Evolutionary conservation across 352 stramenopile species (phyloP), one percentile per base, ranked within the genome.

Genomic region (Hyaloperonospora brassicae): DNA sequence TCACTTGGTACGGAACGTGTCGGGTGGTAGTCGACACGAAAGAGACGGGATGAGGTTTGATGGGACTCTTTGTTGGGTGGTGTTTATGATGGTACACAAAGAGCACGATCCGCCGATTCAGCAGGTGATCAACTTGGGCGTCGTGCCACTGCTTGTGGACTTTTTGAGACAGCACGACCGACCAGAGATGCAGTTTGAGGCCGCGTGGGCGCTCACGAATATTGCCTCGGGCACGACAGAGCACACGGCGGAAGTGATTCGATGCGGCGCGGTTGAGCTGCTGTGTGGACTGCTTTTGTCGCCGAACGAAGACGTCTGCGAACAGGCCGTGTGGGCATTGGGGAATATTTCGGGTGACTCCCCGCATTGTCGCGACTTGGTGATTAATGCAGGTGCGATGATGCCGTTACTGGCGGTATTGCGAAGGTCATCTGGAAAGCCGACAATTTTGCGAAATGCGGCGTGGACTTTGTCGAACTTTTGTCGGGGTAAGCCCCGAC

Each of bases 381-480:
- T 99, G 0, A 78, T 99, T 13, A 83, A 93, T 59, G 86, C 82
- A 10, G 93, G 94, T 5, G 95, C 93, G 1, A 96, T 99, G 84
- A 79, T 95, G 54, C 92, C 95, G 11, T 66, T 99, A 30, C 72
- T 99, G 14, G 72, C 91, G 61, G 90, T 98, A 64, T 76, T 99
- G 46, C 84, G 95, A 50, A 73, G 96, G 50, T 76, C 70, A 49
- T 79, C 70, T 36, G 63, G 73, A 46, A 98, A 98, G 62, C 69
- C 97, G 31, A 93, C 80, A 40, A 98, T 99, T 82, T 90, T 98
- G 24, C 86, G 97, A 47, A 99, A 99, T 75, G 97, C 96, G 5
- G 99, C 97, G 25, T 99, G 97, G 97, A 98, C 97, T 23, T 75
- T 99, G 39, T 98, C 92, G 34, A 99, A 99, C 69, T 98, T 99